Base-by-base conservation (phyloP, 73 alveolate species). In the Halteria grandinella region DNA sequence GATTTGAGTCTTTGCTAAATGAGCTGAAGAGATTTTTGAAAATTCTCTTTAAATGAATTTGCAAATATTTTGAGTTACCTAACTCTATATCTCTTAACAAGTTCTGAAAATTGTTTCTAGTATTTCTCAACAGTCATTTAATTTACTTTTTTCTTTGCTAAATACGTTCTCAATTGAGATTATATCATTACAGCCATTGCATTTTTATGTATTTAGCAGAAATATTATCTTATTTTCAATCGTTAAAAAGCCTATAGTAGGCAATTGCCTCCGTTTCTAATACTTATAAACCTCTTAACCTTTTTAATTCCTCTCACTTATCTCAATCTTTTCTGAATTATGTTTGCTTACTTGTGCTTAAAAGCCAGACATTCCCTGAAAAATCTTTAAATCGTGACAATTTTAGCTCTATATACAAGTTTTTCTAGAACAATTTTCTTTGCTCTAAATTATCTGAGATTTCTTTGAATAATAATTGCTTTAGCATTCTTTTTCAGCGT, bases 321-420 rank as follows among this genome's bases (percentile, higher is more conserved):
- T 31, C 41, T 70, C 4, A 45, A 27, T 15, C 50, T 44, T 70
- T 70, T 70, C 49, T 70, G 51, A 29, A 50, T 18, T 4, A 10
- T 18, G 15, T 18, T n/a, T 3, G 59, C 71, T 15, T 32, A 29
- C n/a, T 66, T 29, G 14, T 66, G 15, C 41, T 24, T 44, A 5
- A 45, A 6, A 25, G 25, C 25, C 17, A 44, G 47, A 18, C 80
- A 33, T 29, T 5, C 18, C 45, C 50, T 70, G 32, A 44, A 70
- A 21, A 70, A 70, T 49, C 55, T 28, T 49, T 70, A 49, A 0
- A 70, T 48, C 36, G 53, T 70, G 34, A 70, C 36, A 6, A 70
- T 32, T 7, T 23, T 21, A 27, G 43, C 12, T 49, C 51, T 70
- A 14, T 23, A 48, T 15, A 17, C 41, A 15, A 70, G 17, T n/a